These are phyloP conservation scores for Citrullus colocynthis DNA, from an alignment of 306 rosid species.

Conservation along the genomic window DNA sequence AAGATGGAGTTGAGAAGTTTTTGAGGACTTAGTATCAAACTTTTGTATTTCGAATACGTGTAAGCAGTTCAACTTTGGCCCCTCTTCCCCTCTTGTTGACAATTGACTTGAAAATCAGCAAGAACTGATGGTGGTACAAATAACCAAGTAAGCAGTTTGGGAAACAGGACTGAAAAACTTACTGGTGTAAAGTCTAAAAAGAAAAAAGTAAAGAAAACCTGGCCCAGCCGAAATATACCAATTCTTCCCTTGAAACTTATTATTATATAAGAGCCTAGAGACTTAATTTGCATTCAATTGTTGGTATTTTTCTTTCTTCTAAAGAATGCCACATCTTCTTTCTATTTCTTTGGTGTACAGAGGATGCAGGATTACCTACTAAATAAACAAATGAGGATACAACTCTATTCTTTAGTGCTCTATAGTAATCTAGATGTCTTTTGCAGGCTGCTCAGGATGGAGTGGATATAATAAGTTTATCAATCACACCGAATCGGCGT, in stretches of 20 bases:
- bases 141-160: too few relatives aligned
- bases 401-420: neutral
- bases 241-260: too few relatives aligned
- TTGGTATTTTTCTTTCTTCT: neutral
- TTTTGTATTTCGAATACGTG: neutral
- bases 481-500: conserved; percentile 91
- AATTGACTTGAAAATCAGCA: too few relatives aligned
- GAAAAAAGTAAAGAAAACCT: too few relatives aligned
- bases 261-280: too few relatives aligned
- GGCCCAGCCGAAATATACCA: too few relatives aligned
- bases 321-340: neutral
- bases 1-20: neutral
- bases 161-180: too few relatives aligned
- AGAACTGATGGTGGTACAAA: too few relatives aligned
- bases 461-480: conserved; percentile 77
- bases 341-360: neutral
- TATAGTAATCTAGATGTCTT: neutral
- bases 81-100: too few relatives aligned
- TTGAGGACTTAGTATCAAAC: neutral
- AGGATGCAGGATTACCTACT: neutral
- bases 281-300: too few relatives aligned
- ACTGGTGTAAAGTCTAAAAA: too few relatives aligned
- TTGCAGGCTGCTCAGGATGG: conserved; percentile 94
- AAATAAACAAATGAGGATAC: neutral
- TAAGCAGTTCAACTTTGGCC: too few relatives aligned